Evolutionary conservation across 2,329 filamentous ascomycete genomes (phyloP).

Genomic region (Canariomyces notabilis): DNA sequence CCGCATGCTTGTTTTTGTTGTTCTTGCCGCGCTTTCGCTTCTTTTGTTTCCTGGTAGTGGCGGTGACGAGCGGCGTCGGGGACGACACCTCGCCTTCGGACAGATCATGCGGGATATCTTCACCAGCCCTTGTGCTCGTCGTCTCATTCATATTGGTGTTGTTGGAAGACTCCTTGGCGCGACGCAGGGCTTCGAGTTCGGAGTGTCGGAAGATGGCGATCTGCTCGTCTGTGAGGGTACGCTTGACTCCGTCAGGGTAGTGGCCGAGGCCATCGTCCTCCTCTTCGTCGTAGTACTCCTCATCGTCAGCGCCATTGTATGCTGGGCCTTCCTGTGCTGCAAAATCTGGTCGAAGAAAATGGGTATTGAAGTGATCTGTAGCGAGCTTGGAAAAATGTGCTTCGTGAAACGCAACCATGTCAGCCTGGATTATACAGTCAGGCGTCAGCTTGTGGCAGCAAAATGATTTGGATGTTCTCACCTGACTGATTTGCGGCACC

Average conservation of each 20-base stretch:
- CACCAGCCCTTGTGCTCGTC: conserved; percentile 1
- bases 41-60: conserved; percentile 24
- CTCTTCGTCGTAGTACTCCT: conserved; percentile 38
- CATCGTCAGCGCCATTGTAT: conserved; percentile 26
- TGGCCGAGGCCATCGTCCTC: conserved; percentile 71
- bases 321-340: conserved; percentile 2
- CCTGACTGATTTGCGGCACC: conserved; percentile 25
- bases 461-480: neutral
- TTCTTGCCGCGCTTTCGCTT: conserved; percentile 26
- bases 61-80: conserved; percentile 18
- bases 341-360: conserved; percentile 38
- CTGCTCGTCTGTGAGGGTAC: conserved; percentile 86
- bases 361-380: conserved; percentile 40
- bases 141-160: conserved; percentile 32
- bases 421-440: conserved; percentile 42
- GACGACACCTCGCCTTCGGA: conserved; percentile 24
- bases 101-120: conserved; percentile 11
- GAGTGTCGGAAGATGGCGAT: conserved; percentile 87
- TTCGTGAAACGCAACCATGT: conserved; percentile 54
- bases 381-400: conserved; percentile 53
- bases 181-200: conserved; percentile 69
- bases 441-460: neutral
- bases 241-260: conserved; percentile 80
- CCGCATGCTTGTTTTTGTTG: conserved; percentile 36
- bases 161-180: conserved; percentile 38